Conservation (phyloP, 1,284 basidiomycete species). For the Tilletia indica region DNA sequence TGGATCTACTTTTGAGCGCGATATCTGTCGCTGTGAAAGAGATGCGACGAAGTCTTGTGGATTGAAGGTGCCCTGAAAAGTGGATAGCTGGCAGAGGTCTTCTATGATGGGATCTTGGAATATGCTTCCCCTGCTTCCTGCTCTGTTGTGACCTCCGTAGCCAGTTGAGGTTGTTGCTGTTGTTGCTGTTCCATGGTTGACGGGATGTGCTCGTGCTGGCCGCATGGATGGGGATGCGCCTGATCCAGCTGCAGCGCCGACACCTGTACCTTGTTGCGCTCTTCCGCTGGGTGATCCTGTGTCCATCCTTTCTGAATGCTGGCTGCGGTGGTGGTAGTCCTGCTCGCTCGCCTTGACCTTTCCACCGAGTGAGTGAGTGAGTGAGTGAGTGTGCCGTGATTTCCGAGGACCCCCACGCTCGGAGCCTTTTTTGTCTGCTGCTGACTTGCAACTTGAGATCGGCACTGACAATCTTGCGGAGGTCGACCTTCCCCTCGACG, state of each 20-base stretch:
- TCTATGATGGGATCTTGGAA: slow-evolving; percentile 64
- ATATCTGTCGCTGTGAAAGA: slow-evolving; percentile 80
- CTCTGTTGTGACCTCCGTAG: background rate
- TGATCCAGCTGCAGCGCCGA: background rate
- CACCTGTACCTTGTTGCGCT: background rate
- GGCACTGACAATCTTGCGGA: too few relatives aligned
- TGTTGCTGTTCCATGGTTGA: slow-evolving; percentile 11
- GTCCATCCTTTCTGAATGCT: slow-evolving; percentile 6
- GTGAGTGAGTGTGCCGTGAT: background rate
- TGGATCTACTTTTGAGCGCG: slow-evolving; percentile 74
- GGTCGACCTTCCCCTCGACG: too few relatives aligned
- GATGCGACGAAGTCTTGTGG: slow-evolving; percentile 83
- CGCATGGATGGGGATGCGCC: background rate
- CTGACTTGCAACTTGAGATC: too few relatives aligned
- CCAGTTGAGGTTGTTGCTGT: slow-evolving; percentile 10
- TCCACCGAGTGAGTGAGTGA: background rate
- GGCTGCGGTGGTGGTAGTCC: background rate
- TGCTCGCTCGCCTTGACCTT: too few relatives aligned
- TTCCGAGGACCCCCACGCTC: background rate
- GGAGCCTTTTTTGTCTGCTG: background rate
- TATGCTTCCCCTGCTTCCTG: slow-evolving; percentile 18
- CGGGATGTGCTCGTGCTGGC: slow-evolving; percentile 9
- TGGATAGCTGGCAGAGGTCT: slow-evolving; percentile 66
- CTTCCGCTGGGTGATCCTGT: background rate
- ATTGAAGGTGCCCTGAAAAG: slow-evolving; percentile 78